phyloP scores from a whole-genome alignment of 2,329 filamentous ascomycete species.

The Talaromyces piceae region DNA sequence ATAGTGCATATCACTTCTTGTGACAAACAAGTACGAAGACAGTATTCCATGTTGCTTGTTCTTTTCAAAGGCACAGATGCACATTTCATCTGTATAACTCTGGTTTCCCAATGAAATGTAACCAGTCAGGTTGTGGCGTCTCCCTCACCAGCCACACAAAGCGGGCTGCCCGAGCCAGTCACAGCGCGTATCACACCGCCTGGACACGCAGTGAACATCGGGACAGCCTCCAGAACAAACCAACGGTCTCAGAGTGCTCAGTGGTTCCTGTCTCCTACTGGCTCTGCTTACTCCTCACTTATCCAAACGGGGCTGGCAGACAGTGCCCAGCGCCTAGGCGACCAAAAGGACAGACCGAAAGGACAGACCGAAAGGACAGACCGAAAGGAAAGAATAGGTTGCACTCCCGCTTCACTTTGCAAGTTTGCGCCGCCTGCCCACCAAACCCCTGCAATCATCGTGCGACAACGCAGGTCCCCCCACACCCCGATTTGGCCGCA shows the following conservation, averaged over 20 bases:
- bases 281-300: background rate
- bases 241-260: too few relatives aligned
- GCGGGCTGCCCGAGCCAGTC: background rate
- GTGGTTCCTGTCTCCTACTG: too few relatives aligned
- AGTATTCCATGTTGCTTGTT: too few relatives aligned
- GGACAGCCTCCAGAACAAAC: too few relatives aligned
- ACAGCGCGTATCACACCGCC: background rate
- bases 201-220: background rate
- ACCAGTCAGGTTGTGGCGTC: background rate
- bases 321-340: too few relatives aligned
- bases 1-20: background rate
- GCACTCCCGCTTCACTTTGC: conserved; percentile 5
- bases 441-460: conserved; percentile 18
- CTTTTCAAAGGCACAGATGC: background rate
- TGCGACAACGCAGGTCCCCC: conserved; percentile 17
- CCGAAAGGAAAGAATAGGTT: too few relatives aligned
- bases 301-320: too few relatives aligned
- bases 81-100: too few relatives aligned
- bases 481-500: conserved; percentile 7
- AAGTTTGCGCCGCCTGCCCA: background rate
- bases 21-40: background rate
- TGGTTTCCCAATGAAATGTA: too few relatives aligned
- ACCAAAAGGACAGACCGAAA: too few relatives aligned
- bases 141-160: background rate
- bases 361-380: too few relatives aligned